Percentiles rank a stretch among this genome's conserved stretches.
Conservation (phyloP, 305 asterid species). For the Fraxinus platypoda region DNA sequence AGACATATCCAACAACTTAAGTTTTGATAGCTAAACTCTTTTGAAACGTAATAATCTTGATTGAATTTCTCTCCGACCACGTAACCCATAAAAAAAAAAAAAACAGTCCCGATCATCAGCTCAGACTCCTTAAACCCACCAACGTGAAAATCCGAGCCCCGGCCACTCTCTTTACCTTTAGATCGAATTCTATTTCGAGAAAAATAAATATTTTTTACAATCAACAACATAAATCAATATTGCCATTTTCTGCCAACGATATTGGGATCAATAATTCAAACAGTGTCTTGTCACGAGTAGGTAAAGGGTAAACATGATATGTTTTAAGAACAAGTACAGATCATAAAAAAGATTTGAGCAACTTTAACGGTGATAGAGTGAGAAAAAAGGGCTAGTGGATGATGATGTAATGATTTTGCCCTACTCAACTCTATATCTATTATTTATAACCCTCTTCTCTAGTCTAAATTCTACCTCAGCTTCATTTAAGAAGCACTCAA, state of each 20-base stretch:
- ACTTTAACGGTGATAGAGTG: constrained; percentile 20
- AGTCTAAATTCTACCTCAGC: constrained; percentile 15
- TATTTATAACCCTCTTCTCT: constrained; percentile 26
- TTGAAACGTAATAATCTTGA: not conserved
- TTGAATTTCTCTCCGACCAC: not conserved
- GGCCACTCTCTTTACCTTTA: not conserved
- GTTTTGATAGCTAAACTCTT: too few relatives aligned
- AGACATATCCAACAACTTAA: too few relatives aligned
- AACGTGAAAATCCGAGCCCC: not conserved
- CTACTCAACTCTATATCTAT: not conserved
- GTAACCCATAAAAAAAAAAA: not conserved
- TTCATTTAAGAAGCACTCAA: not conserved
- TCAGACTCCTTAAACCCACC: not conserved
- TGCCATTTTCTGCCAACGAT: not conserved
- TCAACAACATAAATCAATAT: not conserved
- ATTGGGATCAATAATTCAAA: not conserved
- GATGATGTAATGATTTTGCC: constrained; percentile 28
- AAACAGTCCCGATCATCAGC: not conserved
- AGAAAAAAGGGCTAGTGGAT: constrained; percentile 21
- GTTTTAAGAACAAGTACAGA: not conserved
- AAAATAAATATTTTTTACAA: not conserved
- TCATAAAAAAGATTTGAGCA: constrained; percentile 19
- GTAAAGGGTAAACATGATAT: constrained; percentile 19
- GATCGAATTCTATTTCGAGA: not conserved
- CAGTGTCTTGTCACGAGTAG: not conserved